A percentile compares a stretch with the other conserved stretches of the same genome.
phyloP scores from a whole-genome alignment of 306 rosid species.

The Hippophae rhamnoides region DNA sequence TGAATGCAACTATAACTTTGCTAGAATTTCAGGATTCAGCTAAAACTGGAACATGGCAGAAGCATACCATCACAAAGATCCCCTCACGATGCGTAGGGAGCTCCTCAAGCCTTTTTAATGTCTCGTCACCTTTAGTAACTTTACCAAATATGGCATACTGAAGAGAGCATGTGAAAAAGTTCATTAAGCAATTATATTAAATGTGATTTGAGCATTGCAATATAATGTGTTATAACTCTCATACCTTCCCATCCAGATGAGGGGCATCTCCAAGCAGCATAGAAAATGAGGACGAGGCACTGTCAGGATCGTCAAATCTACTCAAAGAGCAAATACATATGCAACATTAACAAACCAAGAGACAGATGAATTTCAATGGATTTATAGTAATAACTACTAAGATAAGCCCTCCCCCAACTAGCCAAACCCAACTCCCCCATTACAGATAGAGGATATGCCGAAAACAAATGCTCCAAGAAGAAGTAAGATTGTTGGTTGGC shows the following conservation, averaged over 20 bases:
- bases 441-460: too few species aligned
- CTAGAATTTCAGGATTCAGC: background rate
- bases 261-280: slow-evolving; percentile 84
- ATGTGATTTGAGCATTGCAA: slow-evolving; percentile 13
- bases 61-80: slow-evolving; percentile 80
- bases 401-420: background rate
- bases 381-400: background rate
- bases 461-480: too few species aligned
- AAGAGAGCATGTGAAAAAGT: slow-evolving; percentile 22
- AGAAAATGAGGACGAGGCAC: slow-evolving; percentile 76
- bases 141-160: slow-evolving; percentile 94
- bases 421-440: too few species aligned
- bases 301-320: slow-evolving; percentile 73
- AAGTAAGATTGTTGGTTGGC: too few species aligned
- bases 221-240: slow-evolving; percentile 4
- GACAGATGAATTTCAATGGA: slow-evolving; percentile 5
- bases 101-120: slow-evolving; percentile 70
- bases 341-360: background rate
- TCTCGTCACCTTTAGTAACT: slow-evolving; percentile 84
- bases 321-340: slow-evolving; percentile 13
- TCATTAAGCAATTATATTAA: slow-evolving; percentile 18
- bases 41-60: background rate
- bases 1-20: background rate
- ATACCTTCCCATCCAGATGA: slow-evolving; percentile 81
- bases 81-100: slow-evolving; percentile 84